phyloP scores from a whole-genome alignment of 2,329 filamentous ascomycete genomes.

The Paecilomyces sp. region DNA sequence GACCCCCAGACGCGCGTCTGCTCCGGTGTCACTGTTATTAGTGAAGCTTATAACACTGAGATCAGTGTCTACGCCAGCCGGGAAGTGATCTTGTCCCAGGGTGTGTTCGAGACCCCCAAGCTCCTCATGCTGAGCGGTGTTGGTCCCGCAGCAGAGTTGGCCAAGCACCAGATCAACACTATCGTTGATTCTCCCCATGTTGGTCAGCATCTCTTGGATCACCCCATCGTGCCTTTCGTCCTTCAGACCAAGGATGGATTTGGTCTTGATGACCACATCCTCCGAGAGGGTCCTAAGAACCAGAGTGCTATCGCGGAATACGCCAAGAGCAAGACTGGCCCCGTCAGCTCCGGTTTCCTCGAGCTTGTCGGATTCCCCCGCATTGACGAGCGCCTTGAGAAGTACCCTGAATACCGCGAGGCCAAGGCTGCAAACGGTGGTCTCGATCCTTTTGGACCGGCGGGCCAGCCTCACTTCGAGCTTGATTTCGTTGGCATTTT shows the following conservation, averaged over 20 bases:
- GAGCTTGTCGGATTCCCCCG: conserved; percentile 53
- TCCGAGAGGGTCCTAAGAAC: conserved; percentile 28
- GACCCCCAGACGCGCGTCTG: conserved; percentile 36
- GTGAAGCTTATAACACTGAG: conserved; percentile 29
- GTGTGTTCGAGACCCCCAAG: conserved; percentile 47
- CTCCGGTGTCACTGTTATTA: conserved; percentile 44
- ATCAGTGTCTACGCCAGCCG: conserved; percentile 42
- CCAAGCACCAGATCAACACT: conserved; percentile 21
- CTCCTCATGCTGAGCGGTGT: conserved; percentile 44
- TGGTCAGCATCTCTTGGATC: conserved; percentile 28
- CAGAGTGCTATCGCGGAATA: conserved; percentile 27
- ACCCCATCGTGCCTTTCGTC: conserved; percentile 36
- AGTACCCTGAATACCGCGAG: conserved; percentile 41
- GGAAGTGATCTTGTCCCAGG: conserved; percentile 44
- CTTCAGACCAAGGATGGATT: conserved; percentile 37
- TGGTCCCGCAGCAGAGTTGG: conserved; percentile 36
- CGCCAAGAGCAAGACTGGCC: conserved; percentile 34
- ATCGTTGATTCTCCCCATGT: conserved; percentile 25
- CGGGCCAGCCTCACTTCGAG: conserved; percentile 55
- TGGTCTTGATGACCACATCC: conserved; percentile 32
- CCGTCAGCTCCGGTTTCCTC: conserved; percentile 36
- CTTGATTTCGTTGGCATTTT: conserved; percentile 58
- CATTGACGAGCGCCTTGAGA: conserved; percentile 48
- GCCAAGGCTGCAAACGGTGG: conserved; percentile 35
- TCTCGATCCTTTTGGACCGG: conserved; percentile 49